phyloP scores from a whole-genome alignment of 345 rosid genomes.

The Cochlearia excelsa region DNA sequence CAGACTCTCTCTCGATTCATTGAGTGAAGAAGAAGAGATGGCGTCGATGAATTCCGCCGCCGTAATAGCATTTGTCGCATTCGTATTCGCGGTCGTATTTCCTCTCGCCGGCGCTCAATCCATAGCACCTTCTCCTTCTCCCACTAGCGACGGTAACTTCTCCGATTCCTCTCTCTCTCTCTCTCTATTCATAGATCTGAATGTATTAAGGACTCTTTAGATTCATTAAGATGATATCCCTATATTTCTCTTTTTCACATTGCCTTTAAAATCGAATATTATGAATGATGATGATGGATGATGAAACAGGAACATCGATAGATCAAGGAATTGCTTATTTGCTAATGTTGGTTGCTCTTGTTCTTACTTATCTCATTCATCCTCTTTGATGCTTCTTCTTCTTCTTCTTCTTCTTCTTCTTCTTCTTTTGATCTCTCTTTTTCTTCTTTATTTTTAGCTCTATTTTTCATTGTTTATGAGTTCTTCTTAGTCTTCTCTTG shows the following conservation, averaged over 20 bases:
- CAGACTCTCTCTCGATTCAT: neutral
- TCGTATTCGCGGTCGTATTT: slow-evolving; percentile 35
- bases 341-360: slow-evolving; percentile 60
- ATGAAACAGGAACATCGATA: slow-evolving; percentile 52
- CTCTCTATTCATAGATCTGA: neutral
- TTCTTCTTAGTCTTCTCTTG: no score
- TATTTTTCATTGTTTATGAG: no score
- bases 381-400: slow-evolving; percentile 42
- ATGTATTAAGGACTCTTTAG: no score
- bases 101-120: slow-evolving; percentile 39
- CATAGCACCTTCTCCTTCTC: slow-evolving; percentile 53
- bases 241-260: no score
- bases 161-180: neutral
- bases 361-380: slow-evolving; percentile 62
- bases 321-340: slow-evolving; percentile 69
- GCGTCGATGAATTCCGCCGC: slow-evolving; percentile 32
- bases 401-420: slow-evolving; percentile 29
- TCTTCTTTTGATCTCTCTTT: neutral
- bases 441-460: no score
- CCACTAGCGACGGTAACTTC: slow-evolving; percentile 55
- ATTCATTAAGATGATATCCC: no score
- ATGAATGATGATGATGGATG: neutral
- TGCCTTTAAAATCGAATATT: no score
- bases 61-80: slow-evolving; percentile 27
- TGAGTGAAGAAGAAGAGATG: neutral